Conservation (phyloP, 495 filamentous ascomycete species). For the Trichoderma virens region DNA sequence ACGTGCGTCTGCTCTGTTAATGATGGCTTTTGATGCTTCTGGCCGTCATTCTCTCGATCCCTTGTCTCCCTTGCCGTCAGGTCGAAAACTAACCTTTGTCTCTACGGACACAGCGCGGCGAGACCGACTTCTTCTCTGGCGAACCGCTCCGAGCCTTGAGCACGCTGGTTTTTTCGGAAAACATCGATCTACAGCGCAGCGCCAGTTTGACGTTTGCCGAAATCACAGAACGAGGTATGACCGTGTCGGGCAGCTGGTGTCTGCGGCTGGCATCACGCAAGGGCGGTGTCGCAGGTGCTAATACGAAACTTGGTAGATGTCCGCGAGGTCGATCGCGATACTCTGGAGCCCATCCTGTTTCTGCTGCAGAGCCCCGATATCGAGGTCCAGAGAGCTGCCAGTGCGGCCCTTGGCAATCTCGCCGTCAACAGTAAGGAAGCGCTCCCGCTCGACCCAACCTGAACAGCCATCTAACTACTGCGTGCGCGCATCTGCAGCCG, state of each 20-base stretch:
- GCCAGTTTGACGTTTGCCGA: conserved; percentile 98
- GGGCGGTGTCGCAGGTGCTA: conserved; percentile 14
- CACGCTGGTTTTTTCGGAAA: conserved; percentile 95
- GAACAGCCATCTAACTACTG: conserved; percentile 35
- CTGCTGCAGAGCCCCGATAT: conserved; percentile 92
- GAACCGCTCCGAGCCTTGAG: conserved; percentile 91
- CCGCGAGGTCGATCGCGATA: conserved; percentile 87
- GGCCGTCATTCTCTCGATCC: neutral
- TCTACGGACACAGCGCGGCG: conserved; percentile 56
- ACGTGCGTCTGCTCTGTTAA: conserved; percentile 44
- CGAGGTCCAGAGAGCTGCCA: conserved; percentile 94
- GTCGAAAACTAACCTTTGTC: neutral
- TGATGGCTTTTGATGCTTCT: neutral
- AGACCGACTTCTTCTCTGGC: conserved; percentile 97
- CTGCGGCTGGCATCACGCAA: conserved; percentile 8
- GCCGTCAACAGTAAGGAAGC: conserved; percentile 80
- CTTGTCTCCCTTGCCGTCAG: neutral
- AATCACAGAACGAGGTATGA: conserved; percentile 92
- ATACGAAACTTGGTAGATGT: conserved; percentile 60
- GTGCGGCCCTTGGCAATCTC: conserved; percentile 90
- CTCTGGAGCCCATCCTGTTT: conserved; percentile 90
- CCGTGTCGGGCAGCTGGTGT: neutral
- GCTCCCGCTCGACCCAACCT: conserved; percentile 5
- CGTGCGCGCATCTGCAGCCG: conserved; percentile 46
- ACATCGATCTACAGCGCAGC: conserved; percentile 95